These are phyloP conservation scores for Trypanosoma vivax DNA, from an alignment of 208 protist species.

Conservation along the genomic window DNA sequence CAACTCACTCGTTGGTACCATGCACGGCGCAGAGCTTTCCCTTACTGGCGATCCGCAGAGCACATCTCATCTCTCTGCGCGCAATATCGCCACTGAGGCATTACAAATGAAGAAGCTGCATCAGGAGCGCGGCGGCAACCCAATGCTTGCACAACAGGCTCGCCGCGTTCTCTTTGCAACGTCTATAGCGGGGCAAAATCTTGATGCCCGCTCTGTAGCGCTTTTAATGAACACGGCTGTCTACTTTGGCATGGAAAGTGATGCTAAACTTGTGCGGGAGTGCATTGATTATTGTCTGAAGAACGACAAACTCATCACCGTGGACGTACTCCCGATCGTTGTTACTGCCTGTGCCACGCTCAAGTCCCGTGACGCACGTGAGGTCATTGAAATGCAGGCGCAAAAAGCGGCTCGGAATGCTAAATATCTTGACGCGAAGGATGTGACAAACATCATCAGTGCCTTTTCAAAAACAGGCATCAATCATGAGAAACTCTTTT, in stretches of 20 bases:
- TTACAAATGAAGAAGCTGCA: slow-evolving; percentile 91
- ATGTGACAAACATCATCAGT: slow-evolving; percentile 80
- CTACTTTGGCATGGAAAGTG: slow-evolving; percentile 92
- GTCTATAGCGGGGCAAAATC: slow-evolving; percentile 74
- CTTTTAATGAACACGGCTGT: slow-evolving; percentile 86
- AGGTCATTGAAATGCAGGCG: slow-evolving; percentile 90
- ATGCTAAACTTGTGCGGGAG: slow-evolving; percentile 86
- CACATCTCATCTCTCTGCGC: slow-evolving; percentile 67
- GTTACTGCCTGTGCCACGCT: slow-evolving; percentile 87
- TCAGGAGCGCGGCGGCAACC: slow-evolving; percentile 81
- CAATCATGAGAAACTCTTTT: slow-evolving; percentile 77
- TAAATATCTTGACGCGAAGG: slow-evolving; percentile 81
- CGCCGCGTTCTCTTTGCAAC: slow-evolving; percentile 86
- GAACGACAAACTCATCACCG: slow-evolving; percentile 84
- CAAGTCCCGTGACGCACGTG: slow-evolving; percentile 84
- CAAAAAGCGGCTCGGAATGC: slow-evolving; percentile 81
- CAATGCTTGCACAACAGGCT: slow-evolving; percentile 88
- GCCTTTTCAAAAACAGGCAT: slow-evolving; percentile 87
- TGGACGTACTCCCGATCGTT: slow-evolving; percentile 81
- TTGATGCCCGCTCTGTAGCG: slow-evolving; percentile 82
- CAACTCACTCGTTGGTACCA: slow-evolving; percentile 18
- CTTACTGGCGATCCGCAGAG: slow-evolving; percentile 61
- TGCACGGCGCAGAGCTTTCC: slow-evolving; percentile 59
- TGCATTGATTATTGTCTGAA: slow-evolving; percentile 88
- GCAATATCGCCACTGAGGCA: slow-evolving; percentile 82